phyloP scores from a whole-genome alignment of 352 stramenopile genomes.

The Phytophthora kernoviae region DNA sequence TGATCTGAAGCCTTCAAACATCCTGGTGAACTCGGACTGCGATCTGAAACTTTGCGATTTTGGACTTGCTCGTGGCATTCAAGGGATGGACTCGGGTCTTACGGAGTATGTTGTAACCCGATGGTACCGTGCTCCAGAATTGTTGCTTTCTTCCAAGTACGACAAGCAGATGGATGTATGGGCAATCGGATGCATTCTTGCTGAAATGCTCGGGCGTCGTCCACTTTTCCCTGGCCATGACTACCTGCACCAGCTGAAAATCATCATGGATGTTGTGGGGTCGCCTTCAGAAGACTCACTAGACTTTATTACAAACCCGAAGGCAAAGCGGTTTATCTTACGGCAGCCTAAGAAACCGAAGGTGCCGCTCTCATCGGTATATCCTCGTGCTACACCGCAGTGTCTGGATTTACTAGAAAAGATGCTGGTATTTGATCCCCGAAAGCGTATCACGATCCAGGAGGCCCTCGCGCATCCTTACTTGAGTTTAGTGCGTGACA shows the following conservation, averaged over 20 bases:
- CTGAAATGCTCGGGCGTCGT: constrained; percentile 84
- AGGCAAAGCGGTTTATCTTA: constrained; percentile 89
- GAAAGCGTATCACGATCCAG: constrained; percentile 82
- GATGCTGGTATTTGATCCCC: constrained; percentile 94
- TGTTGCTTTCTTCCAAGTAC: constrained; percentile 92
- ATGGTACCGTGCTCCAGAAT: constrained; percentile 92
- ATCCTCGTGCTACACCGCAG: constrained; percentile 77
- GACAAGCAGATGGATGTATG: constrained; percentile 90
- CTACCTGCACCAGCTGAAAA: constrained; percentile 89
- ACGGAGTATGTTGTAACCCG: constrained; percentile 93
- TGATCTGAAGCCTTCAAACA: constrained; percentile 82
- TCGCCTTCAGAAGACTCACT: constrained; percentile 78
- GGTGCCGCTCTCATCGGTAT: constrained; percentile 83
- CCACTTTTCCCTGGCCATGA: constrained; percentile 88
- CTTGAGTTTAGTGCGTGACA: constrained; percentile 75
- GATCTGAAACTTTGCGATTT: constrained; percentile 86
- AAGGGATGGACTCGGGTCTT: constrained; percentile 77
- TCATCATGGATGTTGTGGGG: constrained; percentile 90
- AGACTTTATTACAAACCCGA: constrained; percentile 91
- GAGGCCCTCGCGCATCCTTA: constrained; percentile 84
- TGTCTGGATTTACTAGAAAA: constrained; percentile 92
- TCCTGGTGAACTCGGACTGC: constrained; percentile 83
- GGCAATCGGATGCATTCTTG: constrained; percentile 88
- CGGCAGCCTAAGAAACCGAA: constrained; percentile 88
- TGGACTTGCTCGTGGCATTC: constrained; percentile 71